Base-by-base conservation (phyloP, 2,329 filamentous ascomycete species). In the Colletotrichum sp. region DNA sequence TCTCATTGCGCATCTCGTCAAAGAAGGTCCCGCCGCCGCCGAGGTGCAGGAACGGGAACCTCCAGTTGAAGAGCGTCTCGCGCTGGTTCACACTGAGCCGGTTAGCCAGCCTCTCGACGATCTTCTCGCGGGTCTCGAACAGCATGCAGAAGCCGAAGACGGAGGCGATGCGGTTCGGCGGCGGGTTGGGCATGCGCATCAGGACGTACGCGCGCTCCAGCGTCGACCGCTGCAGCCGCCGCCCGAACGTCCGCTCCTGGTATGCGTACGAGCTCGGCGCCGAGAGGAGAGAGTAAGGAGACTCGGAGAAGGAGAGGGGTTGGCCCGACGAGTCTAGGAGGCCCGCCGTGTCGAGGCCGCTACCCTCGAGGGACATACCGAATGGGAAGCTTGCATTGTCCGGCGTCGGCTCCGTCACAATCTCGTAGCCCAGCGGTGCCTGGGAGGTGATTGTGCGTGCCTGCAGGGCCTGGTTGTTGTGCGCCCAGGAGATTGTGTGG, bases 111-210 rank as follows among this genome's bases (percentile, higher is more conserved):
- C 87, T 85, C 21, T 81, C 77, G 32, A 89, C 76, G 70, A 92
- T 91, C 48, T 83, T 79, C 6, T 90, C 88, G 6, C 83, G 83
- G 2, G 85, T 83, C 79, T 92, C 89, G 76, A 93, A 93, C 30
- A 92, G 88, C 21, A 94, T 84, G n/a, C 91, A 92, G 72, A 95
- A 93, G 43, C 91, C 93, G 81, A 96, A 96, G 2, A 92, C 88
- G 38, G 89, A 88, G n/a, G 86, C 84, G 71, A 92, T 86, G 1
- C 83, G 83, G 4, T 85, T 81, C 3, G 88, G 87, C 0, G 89
- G 87, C 64, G 90, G 88, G 77, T 87, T 84, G 3, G 84, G 80
- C 81, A 87, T 87, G 16, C 81, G 85, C 4, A 94, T 86, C 2
- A 96, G 83, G 4, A 86, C 84, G 72, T 92, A 90, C 1, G 89